Evolutionary conservation across 352 stramenopile species (phyloP), one percentile per base, ranked within the genome.

Genomic region (Thraustochytrium striatum): DNA sequence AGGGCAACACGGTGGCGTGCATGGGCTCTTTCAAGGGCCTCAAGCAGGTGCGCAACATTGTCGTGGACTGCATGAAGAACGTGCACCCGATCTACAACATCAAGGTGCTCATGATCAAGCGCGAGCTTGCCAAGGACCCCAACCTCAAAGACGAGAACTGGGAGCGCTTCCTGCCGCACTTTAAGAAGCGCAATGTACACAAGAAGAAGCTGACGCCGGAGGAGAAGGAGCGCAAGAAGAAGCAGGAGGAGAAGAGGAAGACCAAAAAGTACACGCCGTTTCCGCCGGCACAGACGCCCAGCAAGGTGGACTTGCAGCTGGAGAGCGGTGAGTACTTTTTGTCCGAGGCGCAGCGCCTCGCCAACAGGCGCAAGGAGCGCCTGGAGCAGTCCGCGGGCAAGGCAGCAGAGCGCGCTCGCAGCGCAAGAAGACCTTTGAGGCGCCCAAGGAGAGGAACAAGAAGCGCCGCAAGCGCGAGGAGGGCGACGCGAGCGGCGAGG

Each of bases 21-120:
- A 97, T 97, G 92, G 91, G 90, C 53, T 82, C 85, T 28, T 89
- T 84, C 75, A 86, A 89, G 72, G 86, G 85, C 28, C 72, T 91
- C 41, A 90, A 91, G 70, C 84, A 87, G 61, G 83, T 87, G 28
- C 36, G 75, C 32, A 82, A 81, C 16, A 62, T 99, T 41, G 92
- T 99, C 25, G 87, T 98, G 78, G 97, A 99, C 84, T 99, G 96
- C 85, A 98, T 99, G 84, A 93, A 96, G n/a, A 99, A 99, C 85
- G 94, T 99, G 52, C 97, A 99, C 83, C 97, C 97, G 38, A 97
- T 99, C 69, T 99, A 99, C 89, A 98, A 99, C 83, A 98, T 99
- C 73, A 99, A 99, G 88, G 94, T 94, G n/a, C 87, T 99, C 28
- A 99, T 99, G 97, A 99, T 99, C 85, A 97, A 98, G 86, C 91